Evolutionary conservation across 148 eudicot genomes (phyloP), one percentile per base, ranked within the genome.

Genomic region (Camellia lanceoleosa): DNA sequence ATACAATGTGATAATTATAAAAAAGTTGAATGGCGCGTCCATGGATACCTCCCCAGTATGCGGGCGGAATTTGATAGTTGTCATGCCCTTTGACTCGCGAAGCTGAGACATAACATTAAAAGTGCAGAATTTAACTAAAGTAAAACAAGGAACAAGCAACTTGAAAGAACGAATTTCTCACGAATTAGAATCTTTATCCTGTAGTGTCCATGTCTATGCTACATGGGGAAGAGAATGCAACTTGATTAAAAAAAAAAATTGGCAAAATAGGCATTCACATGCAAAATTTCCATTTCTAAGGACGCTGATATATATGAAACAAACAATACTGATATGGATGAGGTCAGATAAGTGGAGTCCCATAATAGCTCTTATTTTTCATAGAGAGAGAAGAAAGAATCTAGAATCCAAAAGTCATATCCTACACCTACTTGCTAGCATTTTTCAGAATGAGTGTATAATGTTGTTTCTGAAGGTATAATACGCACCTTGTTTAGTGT

Each of bases 81-180:
- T 90, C 98, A 97, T 93, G 51, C 98, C 99, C 87, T 97, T 97
- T 30, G 94, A 94, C 85, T 97, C 99, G 63, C 99, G 98, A 82
- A 97, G 93, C 99, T 97, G 94, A 88, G 80, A 88, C 61, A 87
- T 14, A 73, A 87, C 61, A 61, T 62, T 82, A 62, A 46, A 2
- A 66, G 23, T 15, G 78, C 69, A 83, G 72, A 85, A 68, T 20
- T 19, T 16, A 56, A 42, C 38, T 23, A 47, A 69, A 18, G 13
- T 30, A 75, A n/a, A 70, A 30, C 71, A 76, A 47, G 46, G 16
- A 47, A 77, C 38, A 60, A 44, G 47, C 49, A 47, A 49, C 55
- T 7, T 11, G 71, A 49, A 70, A 75, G 61, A 55, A 49, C 51
- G 13, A 30, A 74, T 44, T n/a, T 23, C 38, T 30, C 38, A 30